Percentiles rank a stretch among this genome's conserved stretches.
phyloP scores from a whole-genome alignment of 2,329 filamentous ascomycete species.

The Lachnellula suecica region DNA sequence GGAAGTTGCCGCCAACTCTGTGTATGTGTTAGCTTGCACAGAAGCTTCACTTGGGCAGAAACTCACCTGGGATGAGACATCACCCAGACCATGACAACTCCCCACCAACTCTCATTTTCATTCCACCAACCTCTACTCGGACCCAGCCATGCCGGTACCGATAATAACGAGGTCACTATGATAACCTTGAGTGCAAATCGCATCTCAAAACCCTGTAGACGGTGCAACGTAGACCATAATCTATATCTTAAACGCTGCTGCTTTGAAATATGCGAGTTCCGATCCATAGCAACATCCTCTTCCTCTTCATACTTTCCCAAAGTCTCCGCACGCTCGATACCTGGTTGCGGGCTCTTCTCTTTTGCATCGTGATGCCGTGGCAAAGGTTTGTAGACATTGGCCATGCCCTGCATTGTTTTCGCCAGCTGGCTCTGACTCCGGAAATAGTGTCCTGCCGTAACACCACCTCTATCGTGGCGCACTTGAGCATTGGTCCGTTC shows the following conservation, averaged over 20 bases:
- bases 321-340: slow-evolving; percentile 22
- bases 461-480: slow-evolving; percentile 56
- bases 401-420: slow-evolving; percentile 34
- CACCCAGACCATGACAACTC: slow-evolving; percentile 55
- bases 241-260: slow-evolving; percentile 43
- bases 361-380: slow-evolving; percentile 22
- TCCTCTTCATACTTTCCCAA: slow-evolving; percentile 35
- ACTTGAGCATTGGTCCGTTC: slow-evolving; percentile 56
- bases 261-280: slow-evolving; percentile 37
- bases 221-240: slow-evolving; percentile 50
- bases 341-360: slow-evolving; percentile 14
- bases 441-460: slow-evolving; percentile 51
- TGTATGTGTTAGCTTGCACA: not conserved
- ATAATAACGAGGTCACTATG: slow-evolving; percentile 48
- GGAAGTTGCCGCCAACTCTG: slow-evolving; percentile 55
- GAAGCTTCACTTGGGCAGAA: not conserved
- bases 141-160: slow-evolving; percentile 53
- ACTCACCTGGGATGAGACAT: slow-evolving; percentile 50
- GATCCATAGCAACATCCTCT: slow-evolving; percentile 39
- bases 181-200: slow-evolving; percentile 57
- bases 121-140: slow-evolving; percentile 52
- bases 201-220: slow-evolving; percentile 56
- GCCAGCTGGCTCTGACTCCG: slow-evolving; percentile 30
- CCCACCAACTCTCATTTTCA: slow-evolving; percentile 56
- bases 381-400: slow-evolving; percentile 34